Conservation (phyloP, 352 stramenopile genomes). For the Phytophthora cajani region DNA sequence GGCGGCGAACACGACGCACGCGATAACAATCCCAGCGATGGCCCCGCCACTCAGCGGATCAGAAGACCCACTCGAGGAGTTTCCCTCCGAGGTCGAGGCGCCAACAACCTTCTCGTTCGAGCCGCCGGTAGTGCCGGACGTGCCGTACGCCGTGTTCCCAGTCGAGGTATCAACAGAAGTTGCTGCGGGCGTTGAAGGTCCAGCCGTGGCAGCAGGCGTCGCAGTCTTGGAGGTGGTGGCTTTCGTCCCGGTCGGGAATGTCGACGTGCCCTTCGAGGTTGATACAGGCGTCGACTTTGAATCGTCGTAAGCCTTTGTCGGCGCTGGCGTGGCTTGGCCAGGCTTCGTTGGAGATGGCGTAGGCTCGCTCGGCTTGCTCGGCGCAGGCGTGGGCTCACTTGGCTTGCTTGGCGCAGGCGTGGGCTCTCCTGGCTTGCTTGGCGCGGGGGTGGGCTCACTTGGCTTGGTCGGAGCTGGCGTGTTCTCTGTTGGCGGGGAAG, state of each 20-base stretch:
- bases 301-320: constrained; percentile 13
- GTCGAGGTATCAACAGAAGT: not conserved
- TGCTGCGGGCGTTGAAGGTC: not conserved
- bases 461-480: constrained; percentile 4
- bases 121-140: not conserved
- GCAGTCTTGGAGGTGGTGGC: constrained; percentile 5
- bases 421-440: not conserved
- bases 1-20: constrained; percentile 20
- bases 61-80: constrained; percentile 4
- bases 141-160: constrained; percentile 5
- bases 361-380: constrained; percentile 1
- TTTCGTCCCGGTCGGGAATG: constrained; percentile 8
- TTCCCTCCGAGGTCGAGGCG: constrained; percentile 12
- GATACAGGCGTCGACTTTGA: constrained; percentile 12
- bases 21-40: constrained; percentile 31
- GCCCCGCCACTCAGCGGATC: constrained; percentile 10
- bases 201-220: constrained; percentile 1
- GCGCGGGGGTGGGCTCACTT: constrained; percentile 8
- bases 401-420: constrained; percentile 2
- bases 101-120: constrained; percentile 1
- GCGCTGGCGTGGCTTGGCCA: constrained; percentile 5
- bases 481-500: not conserved
- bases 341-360: constrained; percentile 7
- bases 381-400: constrained; percentile 4
- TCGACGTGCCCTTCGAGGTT: not conserved